Evolutionary conservation across 257 asterid genomes (phyloP), one percentile per base, ranked within the genome.

Genomic region (Jaltomata sinuosa): DNA sequence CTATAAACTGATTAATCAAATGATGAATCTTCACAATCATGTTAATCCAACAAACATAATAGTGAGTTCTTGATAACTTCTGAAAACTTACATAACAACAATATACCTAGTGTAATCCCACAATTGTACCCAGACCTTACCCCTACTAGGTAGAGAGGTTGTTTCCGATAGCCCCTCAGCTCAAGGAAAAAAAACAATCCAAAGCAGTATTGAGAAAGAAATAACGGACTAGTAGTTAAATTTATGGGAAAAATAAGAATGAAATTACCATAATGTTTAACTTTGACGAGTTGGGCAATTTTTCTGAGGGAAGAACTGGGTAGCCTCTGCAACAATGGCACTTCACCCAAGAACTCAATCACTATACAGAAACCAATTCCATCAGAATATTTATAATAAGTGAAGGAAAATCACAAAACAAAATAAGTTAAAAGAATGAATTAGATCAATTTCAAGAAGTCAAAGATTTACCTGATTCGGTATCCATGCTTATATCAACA

Each of bases 291-390:
- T 86, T 90, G 89, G 45, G 99, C 97, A 82, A 96, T 93, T 88
- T 85, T 96, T 89, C 76, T 87, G 34, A 93, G 90, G 29, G 98
- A 94, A 45, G 97, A 93, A 82, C 92, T 86, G 1, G 99, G 98
- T 59, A 96, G 94, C 87, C 91, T 90, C 91, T 96, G 99, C 6
- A 96, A 93, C 93, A 96, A 90, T 27, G 98, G 97, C 85, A 96
- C 98, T 22, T 94, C 85, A 55, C 98, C 97, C 91, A 96, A 87
- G 83, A 93, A 96, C 92, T 93, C 99, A 77, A 93, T 91, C 88
- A 94, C 98, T 94, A 93, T 84, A 76, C 80, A 74, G 25, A 18
- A 85, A 42, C 8, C 52, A 74, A 83, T 8, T 57, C 54, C 36
- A 57, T 25, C 14, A 47, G n/a, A 76, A 53, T 57, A 3, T 22